Base-by-base conservation (phyloP, 805 yeast species). In the Ogataea zsoltii region DNA sequence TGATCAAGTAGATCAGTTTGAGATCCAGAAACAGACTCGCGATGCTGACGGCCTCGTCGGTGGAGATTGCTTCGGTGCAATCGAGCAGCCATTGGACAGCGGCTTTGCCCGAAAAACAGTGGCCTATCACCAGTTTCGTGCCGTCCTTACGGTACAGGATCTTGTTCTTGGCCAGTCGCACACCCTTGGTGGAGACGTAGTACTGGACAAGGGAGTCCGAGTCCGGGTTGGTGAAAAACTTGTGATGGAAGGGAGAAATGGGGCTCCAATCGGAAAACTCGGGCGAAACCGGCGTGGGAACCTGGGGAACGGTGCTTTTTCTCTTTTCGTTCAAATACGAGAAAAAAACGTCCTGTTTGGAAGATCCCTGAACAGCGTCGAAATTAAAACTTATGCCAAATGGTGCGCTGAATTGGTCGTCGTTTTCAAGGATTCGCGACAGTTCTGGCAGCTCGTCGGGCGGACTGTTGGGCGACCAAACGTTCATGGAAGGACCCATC, bases 71-170 rank as follows among this genome's bases (percentile, higher is more conserved):
- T 57, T 88, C 94, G 0, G 96, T 86, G 58, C 97, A 90, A 51
- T 92, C 98, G 79, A 85, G 74, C 6, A 92, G 58, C 96, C 96
- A 92, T 58, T 90, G 97, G 65, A 82, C 76, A 0, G 85, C 69
- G 0, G 94, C 85, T 55, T 85, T 85, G 0, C 97, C 95, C 1
- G 86, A 75, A 50, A 88, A 74, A 43, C 81, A 75, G 54, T 72
- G 74, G n/a, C 71, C 66, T 2, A 74, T 57, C 4, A 51, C 45
- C 48, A 75, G 72, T 5, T 56, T 53, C 43, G 26, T 38, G 12
- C 44, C 56, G 21, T 48, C 53, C 7, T 19, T 31, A 21, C 19
- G 41, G 29, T 45, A 45, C 13, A 57, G 31, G 3, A 41, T 25
- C 45, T 71, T 72, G 37, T 75, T 59, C 34, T 70, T 60, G 52